phyloP scores from a whole-genome alignment of 805 yeast genomes.

The Wickerhamomyces canadensis region DNA sequence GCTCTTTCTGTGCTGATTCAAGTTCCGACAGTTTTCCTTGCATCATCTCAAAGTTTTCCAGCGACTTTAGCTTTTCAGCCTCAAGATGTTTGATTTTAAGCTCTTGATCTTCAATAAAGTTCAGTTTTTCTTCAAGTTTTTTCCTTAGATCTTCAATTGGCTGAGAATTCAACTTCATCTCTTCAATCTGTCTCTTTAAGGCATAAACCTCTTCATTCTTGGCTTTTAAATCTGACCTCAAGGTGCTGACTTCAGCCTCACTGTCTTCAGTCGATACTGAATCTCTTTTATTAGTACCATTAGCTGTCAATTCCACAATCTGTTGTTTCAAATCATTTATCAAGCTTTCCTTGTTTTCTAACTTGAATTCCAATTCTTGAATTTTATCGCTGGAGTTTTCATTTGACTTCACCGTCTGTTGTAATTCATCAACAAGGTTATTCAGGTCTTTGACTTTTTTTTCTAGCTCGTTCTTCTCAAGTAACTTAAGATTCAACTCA shows the following conservation, averaged over 20 bases:
- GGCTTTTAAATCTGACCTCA: neutral
- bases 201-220: neutral
- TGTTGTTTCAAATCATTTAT: conserved; percentile 14
- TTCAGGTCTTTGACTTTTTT: conserved; percentile 4
- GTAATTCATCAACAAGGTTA: conserved; percentile 1
- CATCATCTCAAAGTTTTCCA: too few relatives aligned
- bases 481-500: conserved; percentile 2
- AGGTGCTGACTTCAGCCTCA: too few relatives aligned
- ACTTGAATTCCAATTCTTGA: conserved; percentile 14
- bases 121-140: neutral
- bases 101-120: neutral
- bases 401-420: conserved; percentile 6
- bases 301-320: neutral
- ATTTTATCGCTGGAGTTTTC: conserved; percentile 10
- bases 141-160: too few relatives aligned
- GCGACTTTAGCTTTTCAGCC: too few relatives aligned
- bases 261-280: too few relatives aligned
- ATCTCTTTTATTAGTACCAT: too few relatives aligned
- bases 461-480: conserved; percentile 3
- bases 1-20: too few relatives aligned
- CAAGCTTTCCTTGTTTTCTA: conserved; percentile 17
- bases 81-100: too few relatives aligned
- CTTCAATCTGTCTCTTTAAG: too few relatives aligned
- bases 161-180: too few relatives aligned
- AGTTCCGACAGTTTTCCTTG: too few relatives aligned